Conservation (phyloP, 805 yeast species). For the Zygosaccharomyces siamensis region DNA sequence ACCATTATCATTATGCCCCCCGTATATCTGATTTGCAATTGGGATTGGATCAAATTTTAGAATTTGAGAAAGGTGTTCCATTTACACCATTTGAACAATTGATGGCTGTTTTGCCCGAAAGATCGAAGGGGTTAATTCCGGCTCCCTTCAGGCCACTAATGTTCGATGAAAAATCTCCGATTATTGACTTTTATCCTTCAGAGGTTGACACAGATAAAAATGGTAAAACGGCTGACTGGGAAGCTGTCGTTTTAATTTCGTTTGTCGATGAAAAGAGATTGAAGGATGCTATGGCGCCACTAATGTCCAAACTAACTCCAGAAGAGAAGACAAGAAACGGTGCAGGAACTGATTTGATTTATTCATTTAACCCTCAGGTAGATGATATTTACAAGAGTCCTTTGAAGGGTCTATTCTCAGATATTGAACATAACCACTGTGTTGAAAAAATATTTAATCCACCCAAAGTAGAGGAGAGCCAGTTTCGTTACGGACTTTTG, state of each 20-base stretch:
- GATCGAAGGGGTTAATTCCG: slow-evolving; percentile 80
- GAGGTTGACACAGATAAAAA: slow-evolving; percentile 86
- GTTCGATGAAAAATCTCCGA: slow-evolving; percentile 83
- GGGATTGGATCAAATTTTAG: slow-evolving; percentile 62
- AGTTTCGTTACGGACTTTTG: slow-evolving; percentile 51
- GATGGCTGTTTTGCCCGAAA: slow-evolving; percentile 95
- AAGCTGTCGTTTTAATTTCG: slow-evolving; percentile 87
- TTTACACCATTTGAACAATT: slow-evolving; percentile 92
- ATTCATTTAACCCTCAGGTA: slow-evolving; percentile 71
- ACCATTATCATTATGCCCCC: slow-evolving; percentile 86
- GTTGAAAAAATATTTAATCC: slow-evolving; percentile 52
- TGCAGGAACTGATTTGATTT: slow-evolving; percentile 65
- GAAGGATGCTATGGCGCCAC: slow-evolving; percentile 64
- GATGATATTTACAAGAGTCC: slow-evolving; percentile 68
- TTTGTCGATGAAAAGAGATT: slow-evolving; percentile 84
- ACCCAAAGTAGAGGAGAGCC: slow-evolving; percentile 41
- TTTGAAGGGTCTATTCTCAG: slow-evolving; percentile 67
- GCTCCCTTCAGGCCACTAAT: slow-evolving; percentile 69
- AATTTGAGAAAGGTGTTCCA: slow-evolving; percentile 69
- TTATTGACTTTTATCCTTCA: slow-evolving; percentile 83
- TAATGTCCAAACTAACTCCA: slow-evolving; percentile 54
- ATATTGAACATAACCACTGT: slow-evolving; percentile 76
- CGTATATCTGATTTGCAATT: slow-evolving; percentile 78
- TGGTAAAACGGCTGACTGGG: slow-evolving; percentile 96
- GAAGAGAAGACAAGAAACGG: slow-evolving; percentile 73